phyloP scores from a whole-genome alignment of 148 eudicot species.

The Nepenthes gracilis region DNA sequence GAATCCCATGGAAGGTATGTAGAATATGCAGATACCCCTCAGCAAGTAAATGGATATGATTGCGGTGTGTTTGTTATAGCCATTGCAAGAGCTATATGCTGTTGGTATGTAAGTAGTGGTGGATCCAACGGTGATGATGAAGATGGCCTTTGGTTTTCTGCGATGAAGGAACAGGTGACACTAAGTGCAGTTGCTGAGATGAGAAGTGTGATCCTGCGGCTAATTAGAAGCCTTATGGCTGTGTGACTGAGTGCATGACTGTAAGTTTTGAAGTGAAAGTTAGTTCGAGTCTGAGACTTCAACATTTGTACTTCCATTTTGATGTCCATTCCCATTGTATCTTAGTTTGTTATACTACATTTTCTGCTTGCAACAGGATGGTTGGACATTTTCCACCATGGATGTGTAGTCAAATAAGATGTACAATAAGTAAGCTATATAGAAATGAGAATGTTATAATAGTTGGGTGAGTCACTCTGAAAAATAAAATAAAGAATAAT shows the following conservation, averaged over 20 bases:
- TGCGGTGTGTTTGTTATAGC: constrained; percentile 79
- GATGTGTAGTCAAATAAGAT: too few relatives aligned
- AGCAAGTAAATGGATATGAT: constrained; percentile 68
- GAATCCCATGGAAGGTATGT: constrained; percentile 19
- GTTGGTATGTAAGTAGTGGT: constrained; percentile 33
- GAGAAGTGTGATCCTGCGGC: constrained; percentile 38
- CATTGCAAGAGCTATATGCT: constrained; percentile 51
- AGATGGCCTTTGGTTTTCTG: constrained; percentile 44
- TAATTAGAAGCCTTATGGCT: constrained; percentile 40
- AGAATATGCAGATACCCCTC: constrained; percentile 40
- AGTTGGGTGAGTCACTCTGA: too few relatives aligned
- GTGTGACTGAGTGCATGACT: background rate
- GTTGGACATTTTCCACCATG: too few relatives aligned
- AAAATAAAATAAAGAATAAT: too few relatives aligned
- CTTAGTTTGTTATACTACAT: too few relatives aligned
- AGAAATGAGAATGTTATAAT: too few relatives aligned
- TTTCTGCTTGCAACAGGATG: too few relatives aligned
- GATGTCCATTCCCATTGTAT: too few relatives aligned
- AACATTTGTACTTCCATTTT: too few relatives aligned
- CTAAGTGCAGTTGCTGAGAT: constrained; percentile 31
- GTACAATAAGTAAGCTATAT: too few relatives aligned
- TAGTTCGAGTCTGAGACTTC: too few relatives aligned
- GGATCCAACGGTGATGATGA: constrained; percentile 10
- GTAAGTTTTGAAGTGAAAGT: too few relatives aligned
- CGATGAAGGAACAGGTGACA: constrained; percentile 34